Conservation (phyloP, 495 filamentous ascomycete genomes). For the Hypoxylon intermedium region DNA sequence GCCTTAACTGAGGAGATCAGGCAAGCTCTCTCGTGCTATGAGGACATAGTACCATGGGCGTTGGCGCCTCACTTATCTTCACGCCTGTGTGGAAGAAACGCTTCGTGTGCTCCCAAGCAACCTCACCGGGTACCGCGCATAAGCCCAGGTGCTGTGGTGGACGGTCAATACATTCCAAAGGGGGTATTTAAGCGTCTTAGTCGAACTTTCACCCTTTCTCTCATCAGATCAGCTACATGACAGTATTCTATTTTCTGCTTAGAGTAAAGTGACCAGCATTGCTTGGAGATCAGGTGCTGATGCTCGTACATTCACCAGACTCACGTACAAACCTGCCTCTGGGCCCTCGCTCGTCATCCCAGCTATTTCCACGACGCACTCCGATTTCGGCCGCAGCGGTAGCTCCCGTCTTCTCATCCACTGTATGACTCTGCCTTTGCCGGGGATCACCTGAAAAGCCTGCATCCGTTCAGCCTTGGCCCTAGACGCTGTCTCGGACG, state of each 20-base stretch:
- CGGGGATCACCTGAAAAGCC: slow-evolving; percentile 16
- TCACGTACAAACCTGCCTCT: not conserved
- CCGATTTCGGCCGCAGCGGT: slow-evolving; percentile 16
- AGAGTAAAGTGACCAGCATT: not conserved
- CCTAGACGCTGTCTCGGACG: slow-evolving; percentile 24
- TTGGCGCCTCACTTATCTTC: slow-evolving; percentile 14
- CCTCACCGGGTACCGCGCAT: slow-evolving; percentile 10
- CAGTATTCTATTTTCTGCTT: no score
- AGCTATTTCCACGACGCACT: slow-evolving; percentile 10
- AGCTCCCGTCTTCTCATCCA: slow-evolving; percentile 17
- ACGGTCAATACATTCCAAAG: slow-evolving; percentile 24
- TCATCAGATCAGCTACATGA: not conserved
- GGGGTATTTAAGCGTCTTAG: slow-evolving; percentile 1
- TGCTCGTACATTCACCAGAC: not conserved
- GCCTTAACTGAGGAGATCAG: slow-evolving; percentile 12
- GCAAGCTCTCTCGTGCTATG: slow-evolving; percentile 10
- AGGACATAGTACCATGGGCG: slow-evolving; percentile 12
- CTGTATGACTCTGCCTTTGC: slow-evolving; percentile 11
- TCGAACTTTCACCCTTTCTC: not conserved
- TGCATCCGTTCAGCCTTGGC: slow-evolving; percentile 32
- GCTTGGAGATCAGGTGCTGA: not conserved
- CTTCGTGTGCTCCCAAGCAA: slow-evolving; percentile 12
- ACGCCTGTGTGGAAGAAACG: slow-evolving; percentile 19
- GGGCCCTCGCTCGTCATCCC: not conserved
- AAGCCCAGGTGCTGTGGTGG: slow-evolving; percentile 25